Conservation (phyloP, 192 early-diverging fungal species). For the Coemansia sp. region DNA sequence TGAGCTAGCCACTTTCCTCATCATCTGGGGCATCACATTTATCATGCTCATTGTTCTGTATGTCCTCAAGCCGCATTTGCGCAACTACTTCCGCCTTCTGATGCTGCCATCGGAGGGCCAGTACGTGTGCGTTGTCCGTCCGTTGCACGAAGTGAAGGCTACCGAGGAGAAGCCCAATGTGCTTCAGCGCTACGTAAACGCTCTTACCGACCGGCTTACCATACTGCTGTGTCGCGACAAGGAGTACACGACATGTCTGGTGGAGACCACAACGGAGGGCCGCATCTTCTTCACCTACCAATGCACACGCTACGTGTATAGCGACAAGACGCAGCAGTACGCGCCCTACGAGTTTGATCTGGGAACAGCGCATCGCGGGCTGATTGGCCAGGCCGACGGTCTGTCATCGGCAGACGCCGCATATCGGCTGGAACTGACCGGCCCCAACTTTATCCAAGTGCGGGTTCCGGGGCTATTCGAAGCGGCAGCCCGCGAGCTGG, state of each 20-base stretch:
- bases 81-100: conserved; percentile 70
- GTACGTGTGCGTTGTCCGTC: conserved; percentile 55
- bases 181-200: conserved; percentile 41
- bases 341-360: conserved; percentile 61
- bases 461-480: conserved; percentile 48
- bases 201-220: conserved; percentile 36
- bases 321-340: conserved; percentile 50
- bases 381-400: conserved; percentile 53
- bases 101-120: conserved; percentile 39
- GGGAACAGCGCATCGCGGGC: conserved; percentile 56
- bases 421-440: conserved; percentile 56
- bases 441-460: conserved; percentile 65
- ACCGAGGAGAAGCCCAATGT: conserved; percentile 47
- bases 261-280: conserved; percentile 17
- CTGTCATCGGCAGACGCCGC: conserved; percentile 55
- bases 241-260: conserved; percentile 42
- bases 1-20: conserved; percentile 47
- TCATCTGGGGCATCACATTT: conserved; percentile 52
- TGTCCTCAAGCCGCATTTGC: conserved; percentile 50
- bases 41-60: conserved; percentile 46
- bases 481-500: conserved; percentile 62
- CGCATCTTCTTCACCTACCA: conserved; percentile 69
- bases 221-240: conserved; percentile 40
- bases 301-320: conserved; percentile 74
- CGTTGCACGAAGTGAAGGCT: conserved; percentile 53